Evolutionary conservation across 345 rosid species (phyloP), one percentile per base, ranked within the genome.

Genomic region (Sisymbrium altissimum): DNA sequence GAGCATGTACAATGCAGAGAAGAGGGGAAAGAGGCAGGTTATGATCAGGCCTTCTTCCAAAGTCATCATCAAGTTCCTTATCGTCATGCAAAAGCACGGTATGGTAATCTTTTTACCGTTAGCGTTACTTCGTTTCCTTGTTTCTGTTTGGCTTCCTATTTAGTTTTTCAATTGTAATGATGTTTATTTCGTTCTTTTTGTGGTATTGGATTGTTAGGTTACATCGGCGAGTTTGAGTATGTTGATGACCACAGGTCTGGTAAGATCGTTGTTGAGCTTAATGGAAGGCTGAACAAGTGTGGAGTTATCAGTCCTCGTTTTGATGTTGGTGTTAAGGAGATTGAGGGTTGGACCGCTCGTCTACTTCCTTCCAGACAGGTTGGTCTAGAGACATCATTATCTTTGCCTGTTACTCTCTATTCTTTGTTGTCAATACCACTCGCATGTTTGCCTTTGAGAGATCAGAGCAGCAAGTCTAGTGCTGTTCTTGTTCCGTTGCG

Each of bases 321-420:
- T 41, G 86, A 83, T 71, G 67, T 83, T 43, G 86, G 86, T n/a
- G 84, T 83, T 59, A 83, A 83, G 67, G 84, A 83, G 49, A 81
- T 83, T 54, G 86, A 83, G 54, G 72, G 84, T 1, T 83, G 86
- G 86, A 83, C 86, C n/a, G 86, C 86, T 35, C 80, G 87, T 64
- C 73, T 84, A 30, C 85, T 84, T 64, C 87, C 85, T 60, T 84
- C 87, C 3, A 71, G 87, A 81, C 87, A 84, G 85, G 87, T 84
- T 50, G 5, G 72, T 49, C 4, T 12, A 5, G 43, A n/a, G n/a
- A 48, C 68, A 11, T 3, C 3, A 23, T n/a, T 21, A 4, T 5
- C 29, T 17, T 23, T 64, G 14, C 32, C 6, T 65, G 19, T 19
- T 46, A 15, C 29, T 52, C 11, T 66, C 17, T 38, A 3, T 21